Conservation (phyloP, 2,329 filamentous ascomycete genomes). For the Falciphora oryzae region DNA sequence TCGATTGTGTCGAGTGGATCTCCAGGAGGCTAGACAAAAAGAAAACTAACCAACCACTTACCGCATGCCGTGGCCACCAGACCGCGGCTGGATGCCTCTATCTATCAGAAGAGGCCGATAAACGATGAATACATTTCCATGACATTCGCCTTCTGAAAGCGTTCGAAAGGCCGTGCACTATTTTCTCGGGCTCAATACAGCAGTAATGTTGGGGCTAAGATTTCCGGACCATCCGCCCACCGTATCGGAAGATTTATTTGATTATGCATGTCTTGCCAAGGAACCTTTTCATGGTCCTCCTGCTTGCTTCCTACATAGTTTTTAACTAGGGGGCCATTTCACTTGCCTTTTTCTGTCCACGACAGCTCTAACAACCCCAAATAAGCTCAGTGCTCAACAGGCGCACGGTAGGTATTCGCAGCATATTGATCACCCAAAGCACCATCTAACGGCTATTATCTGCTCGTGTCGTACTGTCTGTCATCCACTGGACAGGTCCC, state of each 20-base stretch:
- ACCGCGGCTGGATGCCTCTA: background rate
- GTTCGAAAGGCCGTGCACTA: background rate
- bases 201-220: background rate
- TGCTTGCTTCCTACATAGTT: too few relatives aligned
- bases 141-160: background rate
- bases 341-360: background rate
- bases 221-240: background rate
- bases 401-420: background rate
- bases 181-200: background rate
- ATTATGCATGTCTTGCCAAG: background rate
- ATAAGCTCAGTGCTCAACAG: background rate
- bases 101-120: background rate
- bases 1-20: background rate
- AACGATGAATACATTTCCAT: background rate
- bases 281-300: too few relatives aligned
- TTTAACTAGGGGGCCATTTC: too few relatives aligned
- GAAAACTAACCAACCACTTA: background rate
- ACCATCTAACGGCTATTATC: background rate
- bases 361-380: background rate
- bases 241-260: background rate
- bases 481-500: too few relatives aligned
- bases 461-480: background rate
- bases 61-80: background rate
- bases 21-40: background rate
- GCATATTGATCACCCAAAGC: background rate